Base-by-base conservation (phyloP, 2,329 filamentous ascomycete species). In the Verticillium klebahnii region DNA sequence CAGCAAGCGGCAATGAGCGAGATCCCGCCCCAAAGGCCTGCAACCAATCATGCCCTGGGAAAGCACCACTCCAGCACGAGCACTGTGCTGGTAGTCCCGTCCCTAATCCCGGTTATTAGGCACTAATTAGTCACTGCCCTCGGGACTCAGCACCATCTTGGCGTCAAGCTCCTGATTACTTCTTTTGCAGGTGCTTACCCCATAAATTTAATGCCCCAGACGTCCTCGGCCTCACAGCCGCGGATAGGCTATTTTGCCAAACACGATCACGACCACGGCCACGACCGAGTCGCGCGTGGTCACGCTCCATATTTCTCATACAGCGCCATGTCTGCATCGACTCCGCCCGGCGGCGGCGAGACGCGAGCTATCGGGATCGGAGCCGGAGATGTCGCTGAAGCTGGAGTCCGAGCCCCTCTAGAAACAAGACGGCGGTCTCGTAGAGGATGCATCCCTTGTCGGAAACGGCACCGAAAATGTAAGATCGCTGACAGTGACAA, bases 391-490 rank as follows among this genome's bases (percentile, higher is more conserved):
- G 4, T 9, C 9, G 34, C 34, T 5, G 34, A 14, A 14, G 34
- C 34, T 14, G 34, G 34, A 9, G 34, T 36, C 34, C 34, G 3
- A 52, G 55, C 55, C 9, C 32, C 17, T 23, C n/a, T n/a, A 19
- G 55, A 57, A 37, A 57, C 29, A 59, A 60, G 45, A 59, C 57
- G 40, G 36, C 57, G 56, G 50, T 64, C 55, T n/a, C 56, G 60
- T 6, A 56, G 60, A 29, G 64, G 64, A 2, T 66, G 64, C 36
- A 56, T 59, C 32, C 59, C 64, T n/a, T 66, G 64, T 54, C 58
- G 64, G 17, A 63, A 58, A 37, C 56, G 64, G 14, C 50, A 62
- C 23, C 54, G 64, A 40, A 66, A 66, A 58, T 66, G 64, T 63
- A 63, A 52, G 56, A 36, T 50, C 15, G 15, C 34, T 17, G 5